Evolutionary conservation across 352 stramenopile species (phyloP).

Genomic region (Pythium guiyangense): DNA sequence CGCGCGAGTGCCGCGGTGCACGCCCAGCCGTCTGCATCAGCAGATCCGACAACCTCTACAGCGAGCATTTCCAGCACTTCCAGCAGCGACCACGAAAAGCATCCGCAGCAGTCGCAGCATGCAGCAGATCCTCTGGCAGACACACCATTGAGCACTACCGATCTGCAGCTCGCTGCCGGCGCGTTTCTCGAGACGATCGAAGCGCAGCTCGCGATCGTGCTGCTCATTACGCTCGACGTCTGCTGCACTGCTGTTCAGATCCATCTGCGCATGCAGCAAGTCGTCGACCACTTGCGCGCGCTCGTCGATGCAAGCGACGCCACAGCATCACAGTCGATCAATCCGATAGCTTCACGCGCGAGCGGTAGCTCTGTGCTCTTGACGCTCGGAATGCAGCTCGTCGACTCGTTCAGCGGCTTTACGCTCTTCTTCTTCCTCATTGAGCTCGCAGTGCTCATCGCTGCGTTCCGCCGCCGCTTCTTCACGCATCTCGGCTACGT

Average conservation of each 20-base stretch:
- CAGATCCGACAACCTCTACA: too few species aligned
- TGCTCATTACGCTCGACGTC: constrained; percentile 50
- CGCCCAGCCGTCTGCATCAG: too few species aligned
- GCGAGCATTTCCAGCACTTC: too few species aligned
- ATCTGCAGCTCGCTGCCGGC: constrained; percentile 13
- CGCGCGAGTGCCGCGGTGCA: too few species aligned
- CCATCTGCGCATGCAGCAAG: constrained; percentile 27
- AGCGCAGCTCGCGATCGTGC: constrained; percentile 39
- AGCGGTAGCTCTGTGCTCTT: background rate
- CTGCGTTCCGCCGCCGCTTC: constrained; percentile 43
- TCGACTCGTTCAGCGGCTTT: constrained; percentile 58
- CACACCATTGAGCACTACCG: too few species aligned
- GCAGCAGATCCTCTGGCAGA: too few species aligned
- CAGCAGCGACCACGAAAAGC: too few species aligned
- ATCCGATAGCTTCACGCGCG: background rate
- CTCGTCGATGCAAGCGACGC: background rate
- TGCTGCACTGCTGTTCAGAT: constrained; percentile 28
- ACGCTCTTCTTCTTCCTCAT: constrained; percentile 58
- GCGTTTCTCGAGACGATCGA: constrained; percentile 52
- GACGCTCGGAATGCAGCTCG: constrained; percentile 21
- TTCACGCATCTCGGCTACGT: constrained; percentile 57
- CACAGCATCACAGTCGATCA: too few species aligned
- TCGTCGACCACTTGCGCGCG: constrained; percentile 16
- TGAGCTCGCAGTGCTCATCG: constrained; percentile 37
- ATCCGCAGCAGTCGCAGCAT: too few species aligned